Base-by-base conservation (phyloP, 306 rosid genomes). In the Pachyrhizus erosus region DNA sequence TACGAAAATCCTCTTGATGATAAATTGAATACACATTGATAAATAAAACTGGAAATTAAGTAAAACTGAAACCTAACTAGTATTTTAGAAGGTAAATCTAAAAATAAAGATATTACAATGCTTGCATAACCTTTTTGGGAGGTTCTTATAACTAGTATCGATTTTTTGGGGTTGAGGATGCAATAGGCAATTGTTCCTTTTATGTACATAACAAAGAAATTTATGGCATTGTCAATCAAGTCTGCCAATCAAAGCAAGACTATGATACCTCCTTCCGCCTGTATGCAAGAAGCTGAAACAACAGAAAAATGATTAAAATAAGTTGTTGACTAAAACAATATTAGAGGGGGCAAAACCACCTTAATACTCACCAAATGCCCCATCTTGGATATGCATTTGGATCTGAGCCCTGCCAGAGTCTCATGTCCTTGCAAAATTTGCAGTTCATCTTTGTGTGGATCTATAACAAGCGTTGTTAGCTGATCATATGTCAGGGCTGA, bases 211-310 rank as follows among this genome's bases (percentile, higher is more conserved):
- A 2, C 61, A 21, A 60, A 79, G 46, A 64, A 40, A 70, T 5
- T 84, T 62, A 46, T n/a, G 57, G 20, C 75, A 70, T 7, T 70
- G 75, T 70, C 69, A 52, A 75, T 83, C 65, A 82, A 62, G 21
- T 42, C 24, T 39, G 66, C 72, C 72, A 46, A 14, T 64, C 52
- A 46, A 39, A 42, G 55, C 69, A 67, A 68, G 43, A 70, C 33
- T 82, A 72, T 55, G 42, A 39, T 62, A 54, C 77, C 87, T 78
- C 90, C 92, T 90, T 91, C 86, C 70, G 86, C 83, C 88, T 87
- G 89, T 90, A 96, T 74, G 88, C 97, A 62, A 96, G 89, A 80
- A 96, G 84, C 99, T 96, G 97, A 86, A 86, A 81, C 81, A 85
- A 69, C 58, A 80, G n/a, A 79, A 78, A 76, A 79, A 74, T 5